Base-by-base conservation (phyloP, 148 eudicot species). In the Pharnaceum exiguum region DNA sequence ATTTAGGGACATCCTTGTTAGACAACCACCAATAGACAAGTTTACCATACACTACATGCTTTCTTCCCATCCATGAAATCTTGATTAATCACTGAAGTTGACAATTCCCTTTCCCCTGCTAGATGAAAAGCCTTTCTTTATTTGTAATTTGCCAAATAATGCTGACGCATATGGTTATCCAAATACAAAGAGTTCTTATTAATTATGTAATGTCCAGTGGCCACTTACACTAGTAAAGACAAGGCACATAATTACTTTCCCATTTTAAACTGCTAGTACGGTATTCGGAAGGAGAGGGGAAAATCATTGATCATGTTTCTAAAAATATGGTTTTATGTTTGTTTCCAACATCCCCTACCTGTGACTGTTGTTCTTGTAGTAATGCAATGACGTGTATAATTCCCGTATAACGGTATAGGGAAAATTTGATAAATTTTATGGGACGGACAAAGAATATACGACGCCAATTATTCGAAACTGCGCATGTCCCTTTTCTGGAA, bases 161-260 rank as follows among this genome's bases (percentile, higher is more conserved):
- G 51, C 35, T 48, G 70, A 66, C 57, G 57, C 51, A 31, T 22
- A 42, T 32, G 48, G 52, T 24, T 48, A 57, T 57, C 63, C 46
- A 56, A 39, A 24, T 18, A 26, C 39, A 47, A 46, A n/a, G 24
- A 22, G 43, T 31, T 63, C 16, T 10, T n/a, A n/a, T n/a, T 29
- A 2, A 23, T 22, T 48, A 57, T 66, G 70, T 47, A 24, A 49
- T 66, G 63, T 66, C 70, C 57, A 63, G 54, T 57, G 29, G 37
- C 63, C 70, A 66, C 63, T 66, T 43, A 44, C 43, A 40, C 22
- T 18, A 22, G 24, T 17, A 35, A 19, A 23, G 5, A 25, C 17
- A 18, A 51, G 22, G 1, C 23, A 22, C 2, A 18, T 45, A 19
- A 15, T 45, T 45, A 12, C 10, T 45, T 47, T 47, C 32, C 17